Base-by-base conservation (phyloP, 2,329 filamentous ascomycete species). In the Stagonosporopsis tanaceti region DNA sequence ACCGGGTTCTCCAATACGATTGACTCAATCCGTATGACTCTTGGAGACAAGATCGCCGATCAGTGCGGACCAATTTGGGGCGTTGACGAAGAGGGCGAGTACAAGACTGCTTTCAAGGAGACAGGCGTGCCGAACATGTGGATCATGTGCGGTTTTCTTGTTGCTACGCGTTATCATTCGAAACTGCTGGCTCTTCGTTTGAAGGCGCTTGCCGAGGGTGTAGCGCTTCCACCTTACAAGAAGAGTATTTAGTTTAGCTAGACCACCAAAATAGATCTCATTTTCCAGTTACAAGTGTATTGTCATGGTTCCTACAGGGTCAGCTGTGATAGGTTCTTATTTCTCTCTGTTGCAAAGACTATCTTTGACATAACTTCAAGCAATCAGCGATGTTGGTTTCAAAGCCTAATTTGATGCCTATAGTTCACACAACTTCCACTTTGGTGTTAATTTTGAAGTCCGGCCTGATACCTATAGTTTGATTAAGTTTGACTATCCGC, bases 1-100 rank as follows among this genome's bases (percentile, higher is more conserved):
- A 80, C 78, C 2, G 78, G 85, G 0, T 90, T 89, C 63, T 82
- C 87, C 60, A 89, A 89, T 66, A 91, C 91, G 87, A 80, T 81
- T 6, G 86, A 84, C 0, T 84, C 84, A 20, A 84, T 87, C 1
- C 76, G 85, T 6, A 77, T 78, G 20, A 83, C 89, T 17, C 81
- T 91, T 56, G 89, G 88, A 0, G 82, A 88, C 27, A 79, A 82
- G n/a, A 78, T 90, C 12, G 87, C 85, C 17, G 82, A 86, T 45
- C 77, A 79, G 30, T 80, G 87, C 3, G 76, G 77, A 1, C 85
- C 87, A 50, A 71, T 76, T 15, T 77, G 75, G 66, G 67, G 67
- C 25, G 38, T 79, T 7, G 74, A 78, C 45, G 66, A 68, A 4
- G 76, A 78, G 56, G 68, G 69, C 11, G 70, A 74, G 47, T 54